Percentiles rank a stretch among this genome's conserved stretches.
phyloP scores from a whole-genome alignment of 257 asterid species.

The Linaria vulgaris region DNA sequence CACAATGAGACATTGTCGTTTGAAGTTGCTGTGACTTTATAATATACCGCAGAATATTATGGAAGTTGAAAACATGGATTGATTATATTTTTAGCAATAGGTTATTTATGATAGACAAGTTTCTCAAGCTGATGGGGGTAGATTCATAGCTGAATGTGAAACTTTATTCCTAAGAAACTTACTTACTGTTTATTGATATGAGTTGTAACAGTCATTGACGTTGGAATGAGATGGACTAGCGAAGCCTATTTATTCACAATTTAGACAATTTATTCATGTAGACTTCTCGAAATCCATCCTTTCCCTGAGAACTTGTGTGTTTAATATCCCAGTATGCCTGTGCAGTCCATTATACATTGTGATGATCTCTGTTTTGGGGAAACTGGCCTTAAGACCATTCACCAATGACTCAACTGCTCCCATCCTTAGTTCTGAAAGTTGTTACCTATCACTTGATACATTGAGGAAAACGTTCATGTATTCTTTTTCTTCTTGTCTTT shows the following conservation, averaged over 20 bases:
- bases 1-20: too few relatives aligned
- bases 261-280: neutral
- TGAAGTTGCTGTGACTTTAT: neutral
- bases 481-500: constrained; percentile 12
- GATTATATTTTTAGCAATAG: too few relatives aligned
- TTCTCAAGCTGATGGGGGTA: neutral
- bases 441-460: constrained; percentile 10
- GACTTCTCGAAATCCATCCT: constrained; percentile 6
- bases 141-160: neutral
- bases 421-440: constrained; percentile 5
- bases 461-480: constrained; percentile 10
- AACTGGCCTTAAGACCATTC: neutral
- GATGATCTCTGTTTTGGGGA: neutral
- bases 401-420: constrained; percentile 19
- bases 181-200: neutral
- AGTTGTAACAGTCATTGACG: neutral
- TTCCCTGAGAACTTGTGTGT: neutral
- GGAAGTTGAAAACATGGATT: too few relatives aligned
- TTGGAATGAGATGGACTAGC: neutral
- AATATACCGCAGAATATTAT: neutral
- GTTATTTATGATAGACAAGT: neutral
- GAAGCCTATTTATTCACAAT: neutral
- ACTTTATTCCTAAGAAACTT: constrained; percentile 7
- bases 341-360: constrained; percentile 8
- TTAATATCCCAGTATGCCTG: neutral